Conservation (phyloP, 257 asterid genomes). For the Paulownia fortunei region DNA sequence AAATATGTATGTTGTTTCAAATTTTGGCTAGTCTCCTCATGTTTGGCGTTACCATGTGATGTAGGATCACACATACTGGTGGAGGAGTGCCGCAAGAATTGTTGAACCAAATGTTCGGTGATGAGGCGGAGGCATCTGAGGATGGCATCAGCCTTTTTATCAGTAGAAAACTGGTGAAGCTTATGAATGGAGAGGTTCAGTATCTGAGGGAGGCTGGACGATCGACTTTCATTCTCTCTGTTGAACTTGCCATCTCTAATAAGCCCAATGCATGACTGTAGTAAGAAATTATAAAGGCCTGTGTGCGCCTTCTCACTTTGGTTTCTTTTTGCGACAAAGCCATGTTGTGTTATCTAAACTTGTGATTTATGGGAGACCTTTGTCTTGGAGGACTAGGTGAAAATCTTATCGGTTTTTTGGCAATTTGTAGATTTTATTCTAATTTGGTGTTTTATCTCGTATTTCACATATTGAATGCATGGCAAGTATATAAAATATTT, state of each 20-base stretch:
- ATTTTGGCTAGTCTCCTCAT: background rate
- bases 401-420: background rate
- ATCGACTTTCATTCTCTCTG: slow-evolving; percentile 81
- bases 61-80: slow-evolving; percentile 82
- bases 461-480: too few species aligned
- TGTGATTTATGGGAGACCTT: background rate
- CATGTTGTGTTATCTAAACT: slow-evolving; percentile 12
- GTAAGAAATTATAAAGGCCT: background rate
- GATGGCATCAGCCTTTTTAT: slow-evolving; percentile 89
- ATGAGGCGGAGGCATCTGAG: slow-evolving; percentile 61
- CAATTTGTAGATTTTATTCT: too few species aligned
- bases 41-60: background rate
- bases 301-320: background rate
- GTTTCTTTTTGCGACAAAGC: background rate
- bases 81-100: slow-evolving; percentile 85
- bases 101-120: slow-evolving; percentile 80
- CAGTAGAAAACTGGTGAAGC: slow-evolving; percentile 86
- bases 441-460: too few species aligned
- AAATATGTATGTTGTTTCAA: too few species aligned
- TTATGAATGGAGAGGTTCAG: slow-evolving; percentile 97
- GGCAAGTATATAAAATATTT: too few species aligned
- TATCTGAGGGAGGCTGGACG: slow-evolving; percentile 82
- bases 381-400: background rate
- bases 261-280: slow-evolving; percentile 31
- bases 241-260: slow-evolving; percentile 79